Conservation (phyloP, 2,329 filamentous ascomycete species). For the Allantophomopsis cytisporea region DNA sequence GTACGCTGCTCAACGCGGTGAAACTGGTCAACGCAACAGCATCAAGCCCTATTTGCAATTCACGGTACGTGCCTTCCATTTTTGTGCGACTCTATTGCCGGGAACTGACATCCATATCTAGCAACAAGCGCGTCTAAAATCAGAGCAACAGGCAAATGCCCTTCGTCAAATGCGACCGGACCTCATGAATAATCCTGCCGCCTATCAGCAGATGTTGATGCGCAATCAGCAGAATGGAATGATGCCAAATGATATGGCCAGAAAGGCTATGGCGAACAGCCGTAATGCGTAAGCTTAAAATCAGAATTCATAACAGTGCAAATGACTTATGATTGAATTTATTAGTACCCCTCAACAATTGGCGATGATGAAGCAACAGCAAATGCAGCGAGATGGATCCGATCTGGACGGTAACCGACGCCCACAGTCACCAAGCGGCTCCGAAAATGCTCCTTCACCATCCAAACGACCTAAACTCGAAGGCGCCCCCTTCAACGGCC, state of each 20-base stretch:
- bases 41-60: slow-evolving; percentile 69
- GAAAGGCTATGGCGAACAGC: slow-evolving; percentile 68
- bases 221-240: slow-evolving; percentile 48
- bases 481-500: slow-evolving; percentile 57
- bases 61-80: slow-evolving; percentile 44
- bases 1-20: slow-evolving; percentile 67
- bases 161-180: slow-evolving; percentile 58
- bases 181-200: slow-evolving; percentile 39
- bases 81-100: neutral
- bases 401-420: slow-evolving; percentile 70
- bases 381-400: slow-evolving; percentile 81
- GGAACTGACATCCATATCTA: slow-evolving; percentile 19
- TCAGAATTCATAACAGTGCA: neutral
- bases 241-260: slow-evolving; percentile 47
- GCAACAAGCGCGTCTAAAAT: slow-evolving; percentile 58
- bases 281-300: slow-evolving; percentile 50
- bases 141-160: slow-evolving; percentile 65
- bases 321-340: neutral
- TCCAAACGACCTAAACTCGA: slow-evolving; percentile 82
- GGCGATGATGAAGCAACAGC: slow-evolving; percentile 60
- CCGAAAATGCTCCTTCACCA: slow-evolving; percentile 82
- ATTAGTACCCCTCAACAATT: slow-evolving; percentile 43
- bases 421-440: slow-evolving; percentile 67
- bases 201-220: slow-evolving; percentile 57
- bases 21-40: slow-evolving; percentile 41